Evolutionary conservation across 2,329 filamentous ascomycete genomes (phyloP), one percentile per base, ranked within the genome.

Genomic region (Colletotrichum sp.): DNA sequence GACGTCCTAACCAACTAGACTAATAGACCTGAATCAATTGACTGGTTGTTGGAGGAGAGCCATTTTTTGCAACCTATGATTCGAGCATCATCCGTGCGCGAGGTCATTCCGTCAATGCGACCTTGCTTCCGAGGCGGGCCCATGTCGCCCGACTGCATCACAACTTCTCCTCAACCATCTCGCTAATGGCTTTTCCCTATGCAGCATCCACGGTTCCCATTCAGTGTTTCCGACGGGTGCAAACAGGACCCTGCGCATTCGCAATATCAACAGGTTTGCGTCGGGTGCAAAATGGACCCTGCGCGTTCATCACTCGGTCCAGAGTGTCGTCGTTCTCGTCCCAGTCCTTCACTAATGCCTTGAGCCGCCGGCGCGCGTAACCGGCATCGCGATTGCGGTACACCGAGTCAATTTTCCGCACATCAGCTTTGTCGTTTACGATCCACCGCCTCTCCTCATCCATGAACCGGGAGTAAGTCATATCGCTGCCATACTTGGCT

Each of bases 401-500:
- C 44, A 87, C 85, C 18, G 85, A 86, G 76, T 87, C 85, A 64
- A 87, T 86, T 74, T 86, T 84, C 55, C 85, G 81, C 21, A 88
- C 85, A 71, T 86, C 85, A 8, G 80, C 77, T 24, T 78, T 82
- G 77, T 88, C 84, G 72, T 81, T 87, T 57, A 84, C 78, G 10
- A 88, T 79, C 83, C 84, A 88, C 32, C 86, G 82, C 63, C 82
- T 83, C 77, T 87, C 85, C 59, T 85, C 81, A 39, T 81, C 80
- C 70, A 83, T 77, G 69, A 86, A 86, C 8, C 75, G 72, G 6
- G 52, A 55, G 71, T 84, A 85, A 15, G 80, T 80, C 63, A 81
- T 81, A 60, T 78, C 77, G 21, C 79, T 72, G 57, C 83, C 84
- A 69, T 85, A 85, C 18, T 76, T 79, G 15, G 79, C 77, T 32